A percentile compares a stretch with the other conserved stretches of the same genome.
phyloP scores from a whole-genome alignment of 2,329 filamentous ascomycete genomes.

The Dothistroma pini region DNA sequence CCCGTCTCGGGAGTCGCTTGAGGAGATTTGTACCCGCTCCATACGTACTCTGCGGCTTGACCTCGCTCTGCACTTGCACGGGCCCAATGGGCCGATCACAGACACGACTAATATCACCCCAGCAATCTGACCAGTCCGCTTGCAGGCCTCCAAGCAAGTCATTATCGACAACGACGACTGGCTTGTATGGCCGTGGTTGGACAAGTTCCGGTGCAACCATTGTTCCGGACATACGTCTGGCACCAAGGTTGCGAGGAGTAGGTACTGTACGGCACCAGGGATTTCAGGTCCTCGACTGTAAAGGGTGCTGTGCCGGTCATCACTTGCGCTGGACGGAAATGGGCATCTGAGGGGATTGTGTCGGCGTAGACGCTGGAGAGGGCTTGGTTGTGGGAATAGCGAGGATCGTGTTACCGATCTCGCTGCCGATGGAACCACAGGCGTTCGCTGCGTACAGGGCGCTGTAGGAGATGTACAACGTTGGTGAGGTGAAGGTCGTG shows the following conservation, averaged over 20 bases:
- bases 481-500: conserved; percentile 25
- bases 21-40: neutral
- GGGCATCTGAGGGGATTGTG: conserved; percentile 8
- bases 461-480: conserved; percentile 25
- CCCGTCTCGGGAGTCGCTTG: conserved; percentile 3
- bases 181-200: conserved; percentile 19
- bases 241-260: conserved; percentile 23
- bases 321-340: conserved; percentile 6
- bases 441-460: conserved; percentile 22
- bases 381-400: conserved; percentile 15
- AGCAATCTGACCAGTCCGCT: conserved; percentile 20
- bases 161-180: conserved; percentile 20
- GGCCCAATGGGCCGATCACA: conserved; percentile 20
- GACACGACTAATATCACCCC: conserved; percentile 18
- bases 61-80: conserved; percentile 1
- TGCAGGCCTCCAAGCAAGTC: conserved; percentile 15
- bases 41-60: neutral
- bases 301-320: conserved; percentile 18
- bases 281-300: conserved; percentile 15
- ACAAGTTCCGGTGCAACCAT: conserved; percentile 14
- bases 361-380: conserved; percentile 17
- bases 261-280: conserved; percentile 13
- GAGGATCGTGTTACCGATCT: conserved; percentile 19
- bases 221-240: conserved; percentile 4
- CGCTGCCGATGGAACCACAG: conserved; percentile 15